Base-by-base conservation (phyloP, 352 stramenopile species). In the Pythium periplocum region DNA sequence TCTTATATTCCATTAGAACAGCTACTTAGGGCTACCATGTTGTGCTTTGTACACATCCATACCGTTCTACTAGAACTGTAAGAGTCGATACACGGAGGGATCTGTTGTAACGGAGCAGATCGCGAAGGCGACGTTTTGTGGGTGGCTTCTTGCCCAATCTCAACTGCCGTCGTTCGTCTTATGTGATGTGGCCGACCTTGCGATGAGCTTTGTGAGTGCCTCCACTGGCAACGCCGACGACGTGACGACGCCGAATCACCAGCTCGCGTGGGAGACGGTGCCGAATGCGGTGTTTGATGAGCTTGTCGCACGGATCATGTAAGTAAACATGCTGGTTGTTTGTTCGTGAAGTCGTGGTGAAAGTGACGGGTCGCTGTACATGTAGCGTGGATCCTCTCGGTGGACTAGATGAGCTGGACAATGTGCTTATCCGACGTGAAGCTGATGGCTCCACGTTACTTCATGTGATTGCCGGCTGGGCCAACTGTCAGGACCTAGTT, bases 391-490 rank as follows among this genome's bases (percentile, higher is more conserved):
- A 80, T 31, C 61, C 73, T 5, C 49, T 73, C 41, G 36, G 52
- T 2, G 69, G 64, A n/a, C 52, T 75, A 30, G 63, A 70, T 8
- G 51, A 61, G 4, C 42, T 77, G 26, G 39, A 55, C 3, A 73
- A 52, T 43, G 37, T 59, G 17, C 58, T 66, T 30, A 49, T 82
- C 34, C 56, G 57, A 4, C 63, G 69, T 48, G 61, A 73, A 33
- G 62, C 64, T 26, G 74, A 86, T 49, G 72, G 70, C 6, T 83
- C 67, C 6, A 84, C 74, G 59, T 59, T 86, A 48, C 55, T 84
- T 49, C 72, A 87, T 43, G 70, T 86, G 12, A 59, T 87, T 37
- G 64, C 73, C 0, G 72, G 70, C 4, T 81, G 77, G 68, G 71
- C 66, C 44, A 69, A 80, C 51, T 80, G 64, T 45, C 64, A 81